Base-by-base conservation (phyloP, 257 asterid genomes). In the Salvia hispanica region DNA sequence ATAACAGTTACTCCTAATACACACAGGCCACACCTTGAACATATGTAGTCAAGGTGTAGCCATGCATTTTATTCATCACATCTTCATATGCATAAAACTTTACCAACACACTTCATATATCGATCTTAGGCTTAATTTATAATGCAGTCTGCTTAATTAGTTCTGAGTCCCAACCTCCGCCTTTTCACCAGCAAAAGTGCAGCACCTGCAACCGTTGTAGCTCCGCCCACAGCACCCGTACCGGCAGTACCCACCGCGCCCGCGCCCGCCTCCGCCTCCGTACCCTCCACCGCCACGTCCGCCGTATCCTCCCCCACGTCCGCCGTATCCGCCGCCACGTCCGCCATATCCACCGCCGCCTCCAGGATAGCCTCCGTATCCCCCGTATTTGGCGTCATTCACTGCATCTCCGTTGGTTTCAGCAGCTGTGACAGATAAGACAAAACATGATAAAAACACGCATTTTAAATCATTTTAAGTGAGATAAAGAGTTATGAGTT, bases 121-220 rank as follows among this genome's bases (percentile, higher is more conserved):
- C 40, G 40, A 36, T 36, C 40, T 39, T 39, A 43, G 43, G 43
- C 43, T 39, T 39, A 4, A 37, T 37, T 37, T 37, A 37, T 37
- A 37, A 4, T 1, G 7, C 7, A 0, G 42, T 7, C 42, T 37
- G 7, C 2, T 6, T 37, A 8, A 7, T 51, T 51, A 51, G 12
- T 51, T 51, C 57, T 51, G 33, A 15, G 12, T 3, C 33, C 5
- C 33, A 16, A 16, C 33, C 4, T 15, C 57, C 11, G 57, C 12
- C 13, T 51, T 51, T 16, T 51, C 12, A 7, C 57, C 57, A 1
- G 57, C 57, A 16, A 16, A 51, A 15, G 33, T 51, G 57, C 57
- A 51, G 57, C 57, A 51, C 12, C 57, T 7, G 31, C 57, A 51
- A 16, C 57, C 57, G 33, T 51, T 16, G 57, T 51, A 51, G 57